Conservation (phyloP, 2,329 filamentous ascomycete species). For the Aureobasidium subglaciale region DNA sequence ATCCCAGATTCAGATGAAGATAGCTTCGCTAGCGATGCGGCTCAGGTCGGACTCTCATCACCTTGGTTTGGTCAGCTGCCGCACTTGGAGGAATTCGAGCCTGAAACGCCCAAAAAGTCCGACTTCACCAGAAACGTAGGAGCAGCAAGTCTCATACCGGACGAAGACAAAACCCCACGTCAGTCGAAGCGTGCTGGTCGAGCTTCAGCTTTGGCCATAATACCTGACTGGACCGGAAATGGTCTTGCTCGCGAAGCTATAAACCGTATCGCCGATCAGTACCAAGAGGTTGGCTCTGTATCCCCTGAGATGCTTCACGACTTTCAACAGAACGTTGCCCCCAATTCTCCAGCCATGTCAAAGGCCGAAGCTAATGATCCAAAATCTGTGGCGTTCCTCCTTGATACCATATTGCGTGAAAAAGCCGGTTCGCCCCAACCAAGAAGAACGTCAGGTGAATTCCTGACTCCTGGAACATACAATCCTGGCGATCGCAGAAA, state of each 20-base stretch:
- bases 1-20: slow-evolving; percentile 8
- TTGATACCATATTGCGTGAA: slow-evolving; percentile 25
- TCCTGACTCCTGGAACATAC: neutral
- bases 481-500: slow-evolving; percentile 3
- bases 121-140: neutral
- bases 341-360: slow-evolving; percentile 25
- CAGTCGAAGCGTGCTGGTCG: slow-evolving; percentile 5
- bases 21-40: slow-evolving; percentile 12
- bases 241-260: slow-evolving; percentile 10
- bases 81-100: slow-evolving; percentile 16
- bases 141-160: neutral
- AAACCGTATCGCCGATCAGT: slow-evolving; percentile 23
- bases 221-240: slow-evolving; percentile 7
- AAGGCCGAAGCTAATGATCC: slow-evolving; percentile 27
- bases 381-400: slow-evolving; percentile 28
- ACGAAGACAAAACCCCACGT: slow-evolving; percentile 14
- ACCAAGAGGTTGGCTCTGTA: slow-evolving; percentile 25
- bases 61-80: slow-evolving; percentile 1
- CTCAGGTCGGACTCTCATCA: slow-evolving; percentile 5
- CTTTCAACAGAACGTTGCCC: slow-evolving; percentile 27
- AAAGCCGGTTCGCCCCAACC: neutral
- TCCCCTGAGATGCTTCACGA: slow-evolving; percentile 28
- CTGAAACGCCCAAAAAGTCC: slow-evolving; percentile 25
- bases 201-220: slow-evolving; percentile 8
- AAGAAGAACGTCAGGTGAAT: neutral